Conservation (phyloP, 768 basidiomycete genomes). For the Sutorius australiensis region DNA sequence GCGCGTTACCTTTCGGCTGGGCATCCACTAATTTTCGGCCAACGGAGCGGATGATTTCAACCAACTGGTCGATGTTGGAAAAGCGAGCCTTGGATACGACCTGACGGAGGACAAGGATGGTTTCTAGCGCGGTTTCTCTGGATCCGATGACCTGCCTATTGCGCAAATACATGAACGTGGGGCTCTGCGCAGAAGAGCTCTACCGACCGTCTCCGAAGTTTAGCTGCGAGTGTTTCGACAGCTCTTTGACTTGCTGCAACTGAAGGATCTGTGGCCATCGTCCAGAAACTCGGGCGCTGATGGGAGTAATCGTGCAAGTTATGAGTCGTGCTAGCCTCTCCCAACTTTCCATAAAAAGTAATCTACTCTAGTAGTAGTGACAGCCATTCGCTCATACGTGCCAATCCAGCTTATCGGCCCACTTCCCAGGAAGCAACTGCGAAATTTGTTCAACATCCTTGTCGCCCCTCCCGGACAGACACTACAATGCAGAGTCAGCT, state of each 20-base stretch:
- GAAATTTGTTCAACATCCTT: conserved; percentile 98
- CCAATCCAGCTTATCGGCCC: conserved; percentile 94
- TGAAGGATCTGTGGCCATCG: conserved; percentile 42
- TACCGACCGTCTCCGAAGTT: conserved; percentile 67
- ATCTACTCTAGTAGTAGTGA: neutral
- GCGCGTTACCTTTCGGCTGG: conserved; percentile 81
- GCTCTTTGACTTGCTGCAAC: conserved; percentile 46
- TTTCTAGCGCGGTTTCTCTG: conserved; percentile 83
- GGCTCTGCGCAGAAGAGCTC: conserved; percentile 34
- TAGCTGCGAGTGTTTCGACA: conserved; percentile 68
- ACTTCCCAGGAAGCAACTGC: conserved; percentile 85
- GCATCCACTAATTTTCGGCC: conserved; percentile 83
- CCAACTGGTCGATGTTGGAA: conserved; percentile 80
- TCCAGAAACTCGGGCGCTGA: neutral
- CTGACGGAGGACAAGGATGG: conserved; percentile 81
- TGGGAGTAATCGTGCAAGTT: neutral
- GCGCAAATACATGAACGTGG: conserved; percentile 1
- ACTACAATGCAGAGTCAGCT: conserved; percentile 42
- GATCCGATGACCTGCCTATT: conserved; percentile 89
- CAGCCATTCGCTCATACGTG: conserved; percentile 46
- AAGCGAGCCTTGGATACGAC: conserved; percentile 87
- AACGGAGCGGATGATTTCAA: conserved; percentile 71
- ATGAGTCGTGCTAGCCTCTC: conserved; percentile 14
- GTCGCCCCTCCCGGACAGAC: conserved; percentile 92
- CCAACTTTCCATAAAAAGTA: conserved; percentile 18